Evolutionary conservation across 371 early-diverging fungal genomes (phyloP), one percentile per base, ranked within the genome.

Genomic region (Mortierella polycephala): DNA sequence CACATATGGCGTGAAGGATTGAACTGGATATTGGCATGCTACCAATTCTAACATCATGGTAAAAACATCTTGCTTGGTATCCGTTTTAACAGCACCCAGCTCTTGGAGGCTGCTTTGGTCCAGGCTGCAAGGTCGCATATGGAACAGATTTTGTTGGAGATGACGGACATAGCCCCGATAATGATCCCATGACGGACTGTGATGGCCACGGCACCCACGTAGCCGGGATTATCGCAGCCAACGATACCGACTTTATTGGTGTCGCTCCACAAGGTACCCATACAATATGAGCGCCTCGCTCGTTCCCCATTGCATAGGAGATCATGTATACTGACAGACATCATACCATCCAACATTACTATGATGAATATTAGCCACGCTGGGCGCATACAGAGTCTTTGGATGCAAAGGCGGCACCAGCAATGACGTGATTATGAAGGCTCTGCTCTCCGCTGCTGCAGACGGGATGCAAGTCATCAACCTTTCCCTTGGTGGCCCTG

Each of bases 391-490:
- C 74, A 84, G 89, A 51, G 83, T 88, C 4, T 92, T 93, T 68
- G 89, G 90, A 12, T 94, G 94, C 45, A 69, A 68, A 2, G 92
- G 88, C 3, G 74, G 80, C 51, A 85, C 90, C 9, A 83, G 84
- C 8, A 85, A 84, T 67, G 92, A 91, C 57, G 68, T 90, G 47
- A 87, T 94, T 18, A 84, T 91, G 49, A 71, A 75, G 42, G 93
- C 91, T 5, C 73, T 93, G 66, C 82, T 86, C 59, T 61, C 63
- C 10, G 93, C 93, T 2, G 81, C 79, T 44, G 73, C 55, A 0
- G 92, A 92, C 65, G 82, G 87, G 2, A 86, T 89, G 84, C 87
- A 90, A 59, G 73, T 91, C 40, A 86, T 91, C 67, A 92, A 88
- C 76, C 75, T 94, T 60, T 91, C 91, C 44, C 64, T 93, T 44